Evolutionary conservation across 2,329 filamentous ascomycete genomes (phyloP).

Genomic region (Laburnicola sp.): DNA sequence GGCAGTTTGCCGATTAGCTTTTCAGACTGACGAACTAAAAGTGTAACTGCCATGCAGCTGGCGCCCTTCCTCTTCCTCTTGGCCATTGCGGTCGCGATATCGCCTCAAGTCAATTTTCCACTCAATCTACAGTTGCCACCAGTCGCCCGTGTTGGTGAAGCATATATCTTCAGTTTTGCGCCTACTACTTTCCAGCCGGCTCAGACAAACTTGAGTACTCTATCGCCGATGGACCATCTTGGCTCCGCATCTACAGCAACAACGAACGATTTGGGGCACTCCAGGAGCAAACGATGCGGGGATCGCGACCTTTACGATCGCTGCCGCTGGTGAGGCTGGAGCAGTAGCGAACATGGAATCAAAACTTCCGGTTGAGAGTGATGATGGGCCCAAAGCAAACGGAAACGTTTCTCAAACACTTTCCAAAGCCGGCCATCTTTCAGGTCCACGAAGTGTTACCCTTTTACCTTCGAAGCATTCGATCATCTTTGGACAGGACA

Average conservation of each 20-base stretch:
- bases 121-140: constrained; percentile 84
- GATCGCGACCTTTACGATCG: constrained; percentile 64
- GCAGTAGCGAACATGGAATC: constrained; percentile 63
- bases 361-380: constrained; percentile 70
- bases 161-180: constrained; percentile 73
- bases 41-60: constrained; percentile 23
- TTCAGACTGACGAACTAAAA: constrained; percentile 14
- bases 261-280: constrained; percentile 70
- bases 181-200: constrained; percentile 70
- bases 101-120: constrained; percentile 62
- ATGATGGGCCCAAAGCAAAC: constrained; percentile 57
- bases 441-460: constrained; percentile 61
- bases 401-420: constrained; percentile 64
- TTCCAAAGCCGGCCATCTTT: constrained; percentile 58
- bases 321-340: constrained; percentile 69
- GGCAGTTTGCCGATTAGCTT: background rate
- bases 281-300: constrained; percentile 63
- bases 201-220: constrained; percentile 64
- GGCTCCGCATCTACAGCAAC: constrained; percentile 71
- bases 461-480: constrained; percentile 43
- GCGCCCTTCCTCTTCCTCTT: constrained; percentile 21
- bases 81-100: constrained; percentile 24
- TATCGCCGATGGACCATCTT: constrained; percentile 66
- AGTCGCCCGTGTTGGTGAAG: constrained; percentile 68
- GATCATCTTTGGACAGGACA: constrained; percentile 53